Base-by-base conservation (phyloP, 2,329 filamentous ascomycete genomes). In the Neofusicoccum cordaticola region DNA sequence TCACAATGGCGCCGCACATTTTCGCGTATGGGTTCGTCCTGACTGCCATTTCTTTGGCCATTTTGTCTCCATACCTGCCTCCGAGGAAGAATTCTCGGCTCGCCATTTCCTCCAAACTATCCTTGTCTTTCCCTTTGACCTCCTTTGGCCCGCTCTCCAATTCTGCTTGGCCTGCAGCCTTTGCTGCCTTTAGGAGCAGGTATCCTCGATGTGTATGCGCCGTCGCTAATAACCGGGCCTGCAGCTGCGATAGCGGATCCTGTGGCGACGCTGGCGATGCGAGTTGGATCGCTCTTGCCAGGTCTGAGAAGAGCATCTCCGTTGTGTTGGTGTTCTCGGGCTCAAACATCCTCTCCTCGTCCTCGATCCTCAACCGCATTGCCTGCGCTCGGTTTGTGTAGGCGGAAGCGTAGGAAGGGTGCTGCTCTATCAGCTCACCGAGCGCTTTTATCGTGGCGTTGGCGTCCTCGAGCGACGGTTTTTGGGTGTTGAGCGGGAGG, bases 331-430 rank as follows among this genome's bases (percentile, higher is more conserved):
- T 77, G 11, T 77, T 71, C 15, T 45, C 19, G 5, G 4, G 13
- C 9, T 39, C 19, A 31, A 65, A 66, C 48, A 61, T 62, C 8
- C 12, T 27, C n/a, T 4, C 45, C 13, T 63, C 80, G 71, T 90
- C 87, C 11, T 88, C 88, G 67, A 89, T 87, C 64, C 87, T 76
- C 53, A 88, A 80, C 22, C 89, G 80, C 35, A 84, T 70, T 8
- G 88, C 83, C 74, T 93, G 91, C 2, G 88, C 90, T 57, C 90
- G 84, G 75, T 94, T 93, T 73, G 92, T 90, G 65, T 86, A 84
- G 5, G 87, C 89, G 67, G 88, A 91, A 22, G 90, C 89, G 75
- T 93, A 93, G 37, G 79, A 76, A 2, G 90, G 88, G 62, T 86
- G 74, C 27, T 84, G 76, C 2, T 79, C 71, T 45, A 92, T 84